Base-by-base conservation (phyloP, 768 basidiomycete genomes). In the Suillus paluster region DNA sequence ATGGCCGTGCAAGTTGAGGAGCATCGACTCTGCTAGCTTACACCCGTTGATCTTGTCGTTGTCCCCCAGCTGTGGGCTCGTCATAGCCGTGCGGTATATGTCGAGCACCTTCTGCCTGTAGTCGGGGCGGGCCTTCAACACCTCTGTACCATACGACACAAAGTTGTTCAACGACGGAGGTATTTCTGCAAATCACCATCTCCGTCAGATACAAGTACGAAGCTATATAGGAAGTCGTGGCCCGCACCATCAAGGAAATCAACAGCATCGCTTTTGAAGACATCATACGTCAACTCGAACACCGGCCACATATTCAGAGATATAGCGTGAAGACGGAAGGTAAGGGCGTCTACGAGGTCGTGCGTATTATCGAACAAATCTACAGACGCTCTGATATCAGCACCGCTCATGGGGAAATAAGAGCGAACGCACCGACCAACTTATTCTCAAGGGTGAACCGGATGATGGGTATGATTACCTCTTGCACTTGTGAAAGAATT, bases 321-420 rank as follows among this genome's bases (percentile, higher is more conserved):
- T 68, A 97, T 88, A 58, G 81, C 73, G 64, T 86, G 85, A 60
- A 90, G 82, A 74, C 88, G 92, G 83, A 92, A 96, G 0, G 93
- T 93, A 61, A 96, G 77, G 64, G 81, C 90, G 68, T 96, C 95
- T 55, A 94, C 85, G 57, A 96, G 77, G 65, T 94, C 92, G 72
- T 89, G 95, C 80, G 92, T 86, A 71, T 92, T 91, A 75, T 95
- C 94, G 69, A 92, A 89, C 46, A 96, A 78, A 69, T 97, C 94
- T 92, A 67, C 11, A 45, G 12, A 27, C 17, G 21, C 9, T 44
- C 7, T 12, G 56, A 61, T 6, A 6, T 34, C 55, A 45, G 15
- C 3, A 25, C 44, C 19, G 10, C 36, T 2, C 17, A 7, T 38
- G 54, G 2, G 3, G 36, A 39, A 21, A 23, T 17, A 46, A 39